phyloP scores from a whole-genome alignment of 176 grass and related monocot genomes.

The Lolium multiflorum region DNA sequence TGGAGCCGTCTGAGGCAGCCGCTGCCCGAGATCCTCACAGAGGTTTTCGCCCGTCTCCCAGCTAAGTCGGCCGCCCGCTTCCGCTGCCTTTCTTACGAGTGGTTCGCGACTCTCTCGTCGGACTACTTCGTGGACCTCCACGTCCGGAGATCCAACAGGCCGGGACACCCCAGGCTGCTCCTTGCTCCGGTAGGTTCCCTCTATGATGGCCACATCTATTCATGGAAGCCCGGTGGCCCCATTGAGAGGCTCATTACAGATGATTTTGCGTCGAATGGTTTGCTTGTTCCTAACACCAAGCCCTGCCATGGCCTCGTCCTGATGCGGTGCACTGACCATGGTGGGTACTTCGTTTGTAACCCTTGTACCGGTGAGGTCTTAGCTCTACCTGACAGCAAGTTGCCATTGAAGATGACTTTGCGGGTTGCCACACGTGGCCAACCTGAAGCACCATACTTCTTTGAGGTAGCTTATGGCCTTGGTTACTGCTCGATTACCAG shows the following conservation, averaged over 20 bases:
- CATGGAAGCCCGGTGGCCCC: background rate
- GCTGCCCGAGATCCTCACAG: background rate
- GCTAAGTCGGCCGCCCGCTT: constrained; percentile 31
- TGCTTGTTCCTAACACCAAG: background rate
- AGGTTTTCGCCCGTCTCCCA: constrained; percentile 37
- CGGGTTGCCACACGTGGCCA: background rate
- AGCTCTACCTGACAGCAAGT: background rate
- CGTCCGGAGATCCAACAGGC: background rate
- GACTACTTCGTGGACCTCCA: constrained; percentile 20
- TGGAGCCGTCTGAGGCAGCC: background rate
- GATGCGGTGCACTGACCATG: background rate
- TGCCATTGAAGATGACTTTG: constrained; percentile 7
- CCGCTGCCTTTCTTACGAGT: background rate
- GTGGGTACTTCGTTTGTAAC: background rate
- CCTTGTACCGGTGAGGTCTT: background rate
- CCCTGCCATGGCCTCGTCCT: constrained; percentile 10
- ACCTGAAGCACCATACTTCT: background rate
- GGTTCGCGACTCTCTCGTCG: background rate
- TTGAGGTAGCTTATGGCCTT: background rate
- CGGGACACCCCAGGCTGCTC: constrained; percentile 9
- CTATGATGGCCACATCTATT: background rate
- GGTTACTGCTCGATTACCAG: constrained; percentile 5
- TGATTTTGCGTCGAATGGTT: background rate
- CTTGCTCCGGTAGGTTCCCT: background rate
- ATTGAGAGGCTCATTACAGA: background rate